Evolutionary conservation across 2,329 filamentous ascomycete species (phyloP).

Genomic region (Diaporthe longicolla): DNA sequence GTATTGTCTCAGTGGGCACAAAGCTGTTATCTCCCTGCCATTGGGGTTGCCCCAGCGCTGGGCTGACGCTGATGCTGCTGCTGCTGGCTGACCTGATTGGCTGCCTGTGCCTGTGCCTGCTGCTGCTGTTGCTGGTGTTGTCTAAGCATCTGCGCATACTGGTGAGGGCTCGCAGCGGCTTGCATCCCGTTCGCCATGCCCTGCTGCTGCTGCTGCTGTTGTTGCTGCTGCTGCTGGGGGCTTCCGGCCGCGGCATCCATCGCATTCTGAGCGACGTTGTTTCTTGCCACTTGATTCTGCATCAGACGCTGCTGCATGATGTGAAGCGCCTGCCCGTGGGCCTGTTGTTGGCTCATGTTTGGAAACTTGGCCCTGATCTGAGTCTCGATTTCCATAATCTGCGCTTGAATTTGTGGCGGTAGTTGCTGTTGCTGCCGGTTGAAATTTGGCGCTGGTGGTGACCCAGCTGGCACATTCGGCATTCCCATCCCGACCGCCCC

Average conservation of each 20-base stretch:
- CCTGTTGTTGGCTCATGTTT: constrained; percentile 63
- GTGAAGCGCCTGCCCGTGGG: constrained; percentile 66
- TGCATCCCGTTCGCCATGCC: constrained; percentile 64
- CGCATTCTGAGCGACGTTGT: constrained; percentile 59
- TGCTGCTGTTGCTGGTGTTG: constrained; percentile 68
- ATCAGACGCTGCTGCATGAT: constrained; percentile 53
- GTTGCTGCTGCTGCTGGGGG: constrained; percentile 57
- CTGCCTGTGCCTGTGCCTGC: constrained; percentile 42
- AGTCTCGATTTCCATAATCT: constrained; percentile 67
- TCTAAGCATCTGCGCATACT: constrained; percentile 71
- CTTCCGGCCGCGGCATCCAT: constrained; percentile 70
- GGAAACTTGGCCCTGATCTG: constrained; percentile 67
- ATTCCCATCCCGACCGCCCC: constrained; percentile 60
- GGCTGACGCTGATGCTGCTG: constrained; percentile 43
- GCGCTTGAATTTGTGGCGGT: constrained; percentile 62
- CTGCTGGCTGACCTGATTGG: constrained; percentile 49
- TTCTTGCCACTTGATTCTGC: constrained; percentile 60
- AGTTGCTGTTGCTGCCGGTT: constrained; percentile 55
- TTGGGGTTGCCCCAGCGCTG: constrained; percentile 42
- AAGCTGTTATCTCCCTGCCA: constrained; percentile 29
- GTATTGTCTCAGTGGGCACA: not conserved
- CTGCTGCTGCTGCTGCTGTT: constrained; percentile 61
- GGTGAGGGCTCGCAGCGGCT: constrained; percentile 67
- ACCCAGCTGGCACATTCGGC: constrained; percentile 60
- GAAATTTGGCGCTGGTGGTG: constrained; percentile 52